Evolutionary conservation across 2,329 filamentous ascomycete species (phyloP), one percentile per base, ranked within the genome.

Genomic region (Bipolaris victoriae): DNA sequence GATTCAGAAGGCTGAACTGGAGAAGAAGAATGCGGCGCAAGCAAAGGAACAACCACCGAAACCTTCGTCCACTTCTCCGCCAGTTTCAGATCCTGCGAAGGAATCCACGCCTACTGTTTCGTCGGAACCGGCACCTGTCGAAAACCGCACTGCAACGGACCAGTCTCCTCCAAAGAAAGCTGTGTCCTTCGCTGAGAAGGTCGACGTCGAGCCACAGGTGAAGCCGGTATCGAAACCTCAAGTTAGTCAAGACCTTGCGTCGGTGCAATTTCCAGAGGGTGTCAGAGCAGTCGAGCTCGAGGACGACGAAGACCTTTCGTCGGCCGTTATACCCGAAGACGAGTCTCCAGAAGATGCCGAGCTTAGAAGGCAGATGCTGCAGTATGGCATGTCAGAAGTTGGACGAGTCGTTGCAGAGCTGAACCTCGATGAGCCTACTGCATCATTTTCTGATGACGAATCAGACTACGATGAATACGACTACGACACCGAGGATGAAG

Each of bases 391-490:
- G 76, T 88, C 89, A 43, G 94, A 98, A 75, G 88, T 99, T 55
- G 92, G 92, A 3, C 87, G 91, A 36, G 90, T 99, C 2, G 95
- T 99, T 15, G 95, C 95, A 15, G 92, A 98, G 77, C 84, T 99
- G 44, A 86, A 96, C 56, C 77, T 98, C 1, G 91, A 96, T 61
- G 88, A 93, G 58, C 81, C 81, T 16, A 80, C 73, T 26, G 76
- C 73, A 11, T 72, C 77, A 13, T 85, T 82, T 22, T 80, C 82
- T n/a, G 79, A 80, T 11, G 80, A 83, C 46, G 80, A 83, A 36
- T 66, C 65, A 13, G 72, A 78, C 39, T 75, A 79, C 40, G 75
- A 69, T 15, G 33, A 49, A 22, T 16, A 46, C 31, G 63, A 77
- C 50, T 76, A 77, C 5, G 66, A 78, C 33, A 77, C 77, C 46